phyloP scores from a whole-genome alignment of 805 yeast genomes.

The Yarrowia alimentaria region DNA sequence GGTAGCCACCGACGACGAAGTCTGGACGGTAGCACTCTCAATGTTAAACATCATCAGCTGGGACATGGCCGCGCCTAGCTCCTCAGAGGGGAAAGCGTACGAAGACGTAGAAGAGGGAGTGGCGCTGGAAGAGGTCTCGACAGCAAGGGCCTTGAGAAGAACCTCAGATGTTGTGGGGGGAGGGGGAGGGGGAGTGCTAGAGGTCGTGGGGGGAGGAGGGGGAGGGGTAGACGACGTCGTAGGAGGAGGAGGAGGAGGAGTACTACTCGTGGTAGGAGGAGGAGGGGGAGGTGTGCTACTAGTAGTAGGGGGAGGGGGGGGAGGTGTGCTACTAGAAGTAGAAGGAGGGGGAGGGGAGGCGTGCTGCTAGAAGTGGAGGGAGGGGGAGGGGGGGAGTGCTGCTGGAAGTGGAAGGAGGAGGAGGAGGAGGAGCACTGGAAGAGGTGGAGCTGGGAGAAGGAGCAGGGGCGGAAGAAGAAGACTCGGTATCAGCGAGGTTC shows the following conservation, averaged over 20 bases:
- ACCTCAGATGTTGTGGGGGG: neutral
- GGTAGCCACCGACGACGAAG: neutral
- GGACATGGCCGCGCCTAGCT: slow-evolving; percentile 5
- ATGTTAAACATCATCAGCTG: slow-evolving; percentile 20
- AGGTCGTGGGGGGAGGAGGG: slow-evolving; percentile 2
- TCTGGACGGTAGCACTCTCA: slow-evolving; percentile 2
- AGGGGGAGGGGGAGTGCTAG: slow-evolving; percentile 2
- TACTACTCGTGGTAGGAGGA: neutral
- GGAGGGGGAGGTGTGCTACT: neutral
- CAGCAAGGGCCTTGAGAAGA: too few species aligned
- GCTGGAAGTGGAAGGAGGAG: slow-evolving; percentile 2
- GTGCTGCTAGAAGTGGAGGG: neutral
- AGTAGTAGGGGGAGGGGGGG: slow-evolving; percentile 6
- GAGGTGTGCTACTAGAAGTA: neutral
- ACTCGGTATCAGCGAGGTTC: neutral
- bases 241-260: slow-evolving; percentile 2
- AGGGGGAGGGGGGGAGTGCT: slow-evolving; percentile 7
- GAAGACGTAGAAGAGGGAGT: slow-evolving; percentile 2
- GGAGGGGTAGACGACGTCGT: neutral
- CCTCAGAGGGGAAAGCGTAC: slow-evolving; percentile 5
- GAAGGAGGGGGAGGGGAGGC: slow-evolving; percentile 9
- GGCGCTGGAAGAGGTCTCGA: neutral
- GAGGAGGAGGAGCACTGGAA: neutral
- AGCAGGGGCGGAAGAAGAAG: neutral
- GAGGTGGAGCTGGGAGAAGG: neutral